Percentiles rank a stretch among this genome's conserved stretches.
phyloP scores from a whole-genome alignment of 1,284 basidiomycete species.

The Microbotryum scabiosae region DNA sequence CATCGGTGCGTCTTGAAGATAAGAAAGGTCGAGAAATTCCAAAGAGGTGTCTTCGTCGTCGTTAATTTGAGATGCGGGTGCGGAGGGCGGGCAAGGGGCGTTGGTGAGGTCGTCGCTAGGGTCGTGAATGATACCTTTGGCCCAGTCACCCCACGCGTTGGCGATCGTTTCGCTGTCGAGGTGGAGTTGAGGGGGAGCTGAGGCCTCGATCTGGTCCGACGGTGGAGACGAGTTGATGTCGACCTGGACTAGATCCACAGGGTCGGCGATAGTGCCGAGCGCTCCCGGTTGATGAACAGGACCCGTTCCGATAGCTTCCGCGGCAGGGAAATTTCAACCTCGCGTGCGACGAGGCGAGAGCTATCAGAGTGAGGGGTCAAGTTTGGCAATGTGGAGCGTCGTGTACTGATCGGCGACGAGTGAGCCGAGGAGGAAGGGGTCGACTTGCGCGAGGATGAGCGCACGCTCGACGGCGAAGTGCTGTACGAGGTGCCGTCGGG shows the following conservation, averaged over 20 bases:
- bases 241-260: background rate
- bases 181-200: slow-evolving; percentile 2
- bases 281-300: no score
- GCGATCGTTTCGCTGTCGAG: slow-evolving; percentile 7
- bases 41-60: slow-evolving; percentile 6
- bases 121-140: slow-evolving; percentile 1
- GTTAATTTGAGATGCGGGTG: background rate
- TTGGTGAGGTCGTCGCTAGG: background rate
- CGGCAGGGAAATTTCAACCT: slow-evolving; percentile 22
- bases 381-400: no score
- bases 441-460: no score
- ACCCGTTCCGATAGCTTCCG: slow-evolving; percentile 14
- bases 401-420: no score
- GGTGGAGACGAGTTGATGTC: slow-evolving; percentile 9
- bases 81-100: background rate
- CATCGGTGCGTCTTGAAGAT: slow-evolving; percentile 9
- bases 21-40: slow-evolving; percentile 13
- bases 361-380: slow-evolving; percentile 1
- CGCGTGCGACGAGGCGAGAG: slow-evolving; percentile 29
- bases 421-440: no score
- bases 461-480: no score
- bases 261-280: no score
- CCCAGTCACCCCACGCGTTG: slow-evolving; percentile 18
- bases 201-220: background rate
- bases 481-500: no score